Base-by-base conservation (phyloP, 768 basidiomycete genomes). In the Lactifluus pinguis region DNA sequence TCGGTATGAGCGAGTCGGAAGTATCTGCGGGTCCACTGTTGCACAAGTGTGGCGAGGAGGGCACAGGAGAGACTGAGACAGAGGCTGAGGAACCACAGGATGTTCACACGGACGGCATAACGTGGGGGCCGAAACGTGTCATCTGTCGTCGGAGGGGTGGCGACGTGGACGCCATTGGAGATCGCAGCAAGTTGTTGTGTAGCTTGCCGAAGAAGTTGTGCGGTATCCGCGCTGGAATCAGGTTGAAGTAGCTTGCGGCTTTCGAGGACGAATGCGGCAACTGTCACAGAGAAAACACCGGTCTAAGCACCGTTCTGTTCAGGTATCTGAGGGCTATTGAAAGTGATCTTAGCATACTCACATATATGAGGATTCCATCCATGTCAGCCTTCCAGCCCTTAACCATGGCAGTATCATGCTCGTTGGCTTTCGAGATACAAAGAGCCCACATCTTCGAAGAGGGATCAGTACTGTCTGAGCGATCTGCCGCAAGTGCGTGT, bases 71-170 rank as follows among this genome's bases (percentile, higher is more conserved):
- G 60, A 14, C 49, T 44, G 42, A 61, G 36, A 29, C 42, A 55
- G 42, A 65, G 62, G 30, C 64, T 65, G 55, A 59, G 42, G 56
- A 65, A 65, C 64, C 64, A 65, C 29, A 65, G 36, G 15, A 55
- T 65, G 11, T 65, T 65, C 21, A 65, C 62, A 36, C 53, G 55
- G 29, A 64, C 11, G 14, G 48, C 39, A 21, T 25, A 38, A 6
- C 51, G 48, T 41, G 15, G 15, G 6, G 42, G 34, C 1, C 5
- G 29, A 36, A 62, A 64, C 4, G 42, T 1, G 13, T 51, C 59
- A 11, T 7, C 15, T 14, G 30, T 5, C 2, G 29, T 14, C 8
- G 38, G 57, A 13, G 49, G 32, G 32, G 32, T 1, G 17, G 47
- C 13, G 2, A 45, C 7, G 2, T 2, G 48, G 11, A 30, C 30